Evolutionary conservation across 495 filamentous ascomycete species (phyloP).

Genomic region (Lindgomyces ingoldianus): DNA sequence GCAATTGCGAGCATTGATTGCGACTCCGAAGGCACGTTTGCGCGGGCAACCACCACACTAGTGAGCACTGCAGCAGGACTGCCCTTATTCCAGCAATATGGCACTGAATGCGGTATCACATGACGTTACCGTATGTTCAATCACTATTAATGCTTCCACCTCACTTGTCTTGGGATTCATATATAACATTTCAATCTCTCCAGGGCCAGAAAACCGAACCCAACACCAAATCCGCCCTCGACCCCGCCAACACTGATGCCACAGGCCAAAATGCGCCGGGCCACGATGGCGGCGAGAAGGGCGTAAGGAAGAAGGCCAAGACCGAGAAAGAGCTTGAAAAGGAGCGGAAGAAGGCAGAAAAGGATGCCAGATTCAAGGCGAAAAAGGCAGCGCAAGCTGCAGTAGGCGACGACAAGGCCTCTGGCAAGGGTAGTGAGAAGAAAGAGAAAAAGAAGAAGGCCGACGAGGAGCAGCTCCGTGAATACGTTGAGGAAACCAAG

Average conservation of each 20-base stretch:
- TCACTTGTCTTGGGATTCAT: too few species aligned
- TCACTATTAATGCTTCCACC: too few species aligned
- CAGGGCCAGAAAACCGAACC: constrained; percentile 40
- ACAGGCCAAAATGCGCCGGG: constrained; percentile 45
- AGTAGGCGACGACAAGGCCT: constrained; percentile 44
- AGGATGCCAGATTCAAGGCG: constrained; percentile 60
- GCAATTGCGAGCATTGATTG: too few species aligned
- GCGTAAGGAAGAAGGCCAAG: constrained; percentile 46
- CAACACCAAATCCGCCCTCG: constrained; percentile 37
- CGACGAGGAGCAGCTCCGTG: constrained; percentile 40
- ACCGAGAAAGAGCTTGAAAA: constrained; percentile 53
- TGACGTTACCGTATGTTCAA: too few species aligned
- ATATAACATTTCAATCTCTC: too few species aligned
- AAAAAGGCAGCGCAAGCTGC: constrained; percentile 56
- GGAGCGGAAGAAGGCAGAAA: constrained; percentile 62
- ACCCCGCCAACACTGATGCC: constrained; percentile 41
- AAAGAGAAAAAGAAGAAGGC: constrained; percentile 55
- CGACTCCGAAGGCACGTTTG: too few species aligned
- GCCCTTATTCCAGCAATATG: constrained; percentile 31
- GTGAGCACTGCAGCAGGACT: too few species aligned
- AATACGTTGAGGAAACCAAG: constrained; percentile 47
- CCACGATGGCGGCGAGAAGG: constrained; percentile 44
- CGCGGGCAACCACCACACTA: neutral
- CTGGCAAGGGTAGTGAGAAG: too few species aligned
- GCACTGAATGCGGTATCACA: constrained; percentile 38